phyloP scores from a whole-genome alignment of 345 rosid genomes.

The Angophora floribunda region DNA sequence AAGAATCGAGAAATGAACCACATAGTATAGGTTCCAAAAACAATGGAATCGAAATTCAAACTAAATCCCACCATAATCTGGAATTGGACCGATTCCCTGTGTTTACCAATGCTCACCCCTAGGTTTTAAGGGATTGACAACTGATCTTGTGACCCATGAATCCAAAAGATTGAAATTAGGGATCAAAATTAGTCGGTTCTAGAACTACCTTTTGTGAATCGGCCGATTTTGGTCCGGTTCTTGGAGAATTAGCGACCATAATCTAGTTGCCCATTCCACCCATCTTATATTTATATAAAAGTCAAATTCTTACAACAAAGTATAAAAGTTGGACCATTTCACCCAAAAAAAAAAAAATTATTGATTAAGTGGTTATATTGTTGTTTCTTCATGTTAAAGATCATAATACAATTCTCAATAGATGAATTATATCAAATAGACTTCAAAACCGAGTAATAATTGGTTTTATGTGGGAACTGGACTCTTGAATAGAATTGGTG shows the following conservation, averaged over 20 bases:
- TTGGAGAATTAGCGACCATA: accelerated
- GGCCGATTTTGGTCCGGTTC: neutral
- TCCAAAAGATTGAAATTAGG: neutral
- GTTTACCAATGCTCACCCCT: too few species aligned
- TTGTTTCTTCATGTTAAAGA: neutral
- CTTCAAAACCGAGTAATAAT: neutral
- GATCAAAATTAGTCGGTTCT: neutral
- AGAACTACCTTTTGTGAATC: neutral
- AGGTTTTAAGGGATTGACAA: neutral
- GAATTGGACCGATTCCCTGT: too few species aligned
- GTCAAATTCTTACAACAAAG: neutral
- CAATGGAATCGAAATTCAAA: too few species aligned
- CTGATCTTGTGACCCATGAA: too few species aligned
- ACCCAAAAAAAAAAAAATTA: neutral
- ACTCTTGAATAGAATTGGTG: neutral
- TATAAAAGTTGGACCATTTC: neutral
- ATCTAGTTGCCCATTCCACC: neutral
- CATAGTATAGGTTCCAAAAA: too few species aligned
- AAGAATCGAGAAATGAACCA: too few species aligned
- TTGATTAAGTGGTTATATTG: neutral
- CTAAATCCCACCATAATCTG: too few species aligned
- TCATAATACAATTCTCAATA: neutral
- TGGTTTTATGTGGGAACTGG: neutral
- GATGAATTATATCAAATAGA: neutral
- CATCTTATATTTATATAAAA: neutral